Percentiles rank a stretch among this genome's conserved stretches.
Conservation (phyloP, 345 rosid species). For the Diplotaxis tenuifolia region DNA sequence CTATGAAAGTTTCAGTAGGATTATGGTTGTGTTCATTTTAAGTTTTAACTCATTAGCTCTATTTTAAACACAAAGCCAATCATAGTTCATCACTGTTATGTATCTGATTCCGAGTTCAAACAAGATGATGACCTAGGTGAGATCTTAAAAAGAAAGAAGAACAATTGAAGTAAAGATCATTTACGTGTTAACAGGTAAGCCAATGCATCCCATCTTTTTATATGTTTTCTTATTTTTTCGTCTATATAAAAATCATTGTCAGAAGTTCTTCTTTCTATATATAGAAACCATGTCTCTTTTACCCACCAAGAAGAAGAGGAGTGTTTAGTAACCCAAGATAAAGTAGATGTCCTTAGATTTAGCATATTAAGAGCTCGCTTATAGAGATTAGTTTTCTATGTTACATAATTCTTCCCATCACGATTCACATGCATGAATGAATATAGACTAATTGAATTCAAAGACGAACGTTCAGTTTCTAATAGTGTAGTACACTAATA, state of each 20-base stretch:
- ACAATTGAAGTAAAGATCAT: not conserved
- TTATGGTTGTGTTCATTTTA: not conserved
- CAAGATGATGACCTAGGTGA: not conserved
- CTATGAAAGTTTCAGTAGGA: not conserved
- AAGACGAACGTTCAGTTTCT: not conserved
- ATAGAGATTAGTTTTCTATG: slow-evolving; percentile 11
- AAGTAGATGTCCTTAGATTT: not conserved
- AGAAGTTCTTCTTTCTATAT: not conserved
- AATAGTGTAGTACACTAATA: not conserved
- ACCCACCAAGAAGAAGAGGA: not conserved
- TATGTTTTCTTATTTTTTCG: not conserved
- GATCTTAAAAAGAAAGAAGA: not conserved
- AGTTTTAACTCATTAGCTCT: no score
- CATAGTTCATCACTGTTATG: not conserved
- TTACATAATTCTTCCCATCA: not conserved
- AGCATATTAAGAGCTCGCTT: slow-evolving; percentile 1
- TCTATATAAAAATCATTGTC: not conserved
- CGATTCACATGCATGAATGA: slow-evolving; percentile 10
- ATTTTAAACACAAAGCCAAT: no score
- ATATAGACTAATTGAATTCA: not conserved
- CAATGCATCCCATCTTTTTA: not conserved
- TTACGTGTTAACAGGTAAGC: not conserved
- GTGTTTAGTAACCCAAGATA: not conserved
- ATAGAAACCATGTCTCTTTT: not conserved
- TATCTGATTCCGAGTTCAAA: not conserved